Evolutionary conservation across 768 basidiomycete species (phyloP).

Genomic region (Serendipita vermifera): DNA sequence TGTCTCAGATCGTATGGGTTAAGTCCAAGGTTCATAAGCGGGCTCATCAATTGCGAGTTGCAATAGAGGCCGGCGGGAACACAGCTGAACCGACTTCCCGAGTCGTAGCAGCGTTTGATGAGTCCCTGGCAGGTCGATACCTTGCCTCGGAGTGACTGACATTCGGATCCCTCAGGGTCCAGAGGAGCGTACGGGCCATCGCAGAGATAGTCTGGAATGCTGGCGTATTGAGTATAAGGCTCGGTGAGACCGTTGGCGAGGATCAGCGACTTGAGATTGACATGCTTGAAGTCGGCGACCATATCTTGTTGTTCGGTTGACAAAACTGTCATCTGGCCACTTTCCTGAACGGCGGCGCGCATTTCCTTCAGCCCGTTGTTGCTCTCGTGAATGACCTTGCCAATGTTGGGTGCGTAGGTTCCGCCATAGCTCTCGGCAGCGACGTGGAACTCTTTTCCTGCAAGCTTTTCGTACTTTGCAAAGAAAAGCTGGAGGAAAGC

Average conservation of each 20-base stretch:
- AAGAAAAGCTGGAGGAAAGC: constrained; percentile 75
- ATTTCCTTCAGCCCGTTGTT: background rate
- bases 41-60: constrained; percentile 54
- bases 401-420: constrained; percentile 9
- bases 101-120: constrained; percentile 56
- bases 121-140: constrained; percentile 63
- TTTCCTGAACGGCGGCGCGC: background rate
- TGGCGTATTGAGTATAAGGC: constrained; percentile 65
- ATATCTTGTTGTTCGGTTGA: constrained; percentile 22
- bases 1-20: constrained; percentile 83
- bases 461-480: constrained; percentile 60
- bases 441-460: constrained; percentile 57
- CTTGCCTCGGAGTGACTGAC: constrained; percentile 47
- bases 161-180: constrained; percentile 20
- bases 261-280: constrained; percentile 74
- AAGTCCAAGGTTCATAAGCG: constrained; percentile 56
- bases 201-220: constrained; percentile 70
- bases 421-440: constrained; percentile 63
- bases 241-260: constrained; percentile 84
- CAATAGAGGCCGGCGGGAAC: constrained; percentile 71
- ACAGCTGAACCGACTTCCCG: constrained; percentile 43
- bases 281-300: constrained; percentile 39
- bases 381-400: constrained; percentile 5
- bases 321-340: constrained; percentile 22
- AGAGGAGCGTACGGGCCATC: constrained; percentile 26